These are phyloP conservation scores for Stereum hirsutum DNA, from an alignment of 1,284 basidiomycete species.

Conservation along the genomic window DNA sequence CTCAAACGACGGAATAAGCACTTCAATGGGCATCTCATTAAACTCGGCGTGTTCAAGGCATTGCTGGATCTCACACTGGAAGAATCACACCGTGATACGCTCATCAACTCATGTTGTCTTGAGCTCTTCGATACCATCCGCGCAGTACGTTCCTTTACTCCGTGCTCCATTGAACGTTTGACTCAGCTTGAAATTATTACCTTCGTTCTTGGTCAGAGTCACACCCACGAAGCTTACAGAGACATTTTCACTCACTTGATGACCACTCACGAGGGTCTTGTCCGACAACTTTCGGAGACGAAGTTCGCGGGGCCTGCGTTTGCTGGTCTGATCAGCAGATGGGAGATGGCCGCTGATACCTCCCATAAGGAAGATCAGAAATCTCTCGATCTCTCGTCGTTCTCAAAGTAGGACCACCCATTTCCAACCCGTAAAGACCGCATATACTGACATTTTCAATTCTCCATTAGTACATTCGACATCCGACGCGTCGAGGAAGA, in stretches of 20 bases:
- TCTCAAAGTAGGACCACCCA: slow-evolving; percentile 20
- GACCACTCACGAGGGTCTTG: slow-evolving; percentile 60
- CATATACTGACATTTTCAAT: background rate
- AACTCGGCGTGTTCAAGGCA: slow-evolving; percentile 77
- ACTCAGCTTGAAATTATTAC: no score
- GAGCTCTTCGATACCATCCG: slow-evolving; percentile 92
- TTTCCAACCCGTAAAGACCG: background rate
- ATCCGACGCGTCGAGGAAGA: slow-evolving; percentile 52
- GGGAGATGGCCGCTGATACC: slow-evolving; percentile 90
- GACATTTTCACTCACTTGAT: slow-evolving; percentile 81
- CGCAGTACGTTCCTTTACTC: slow-evolving; percentile 41
- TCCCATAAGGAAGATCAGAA: slow-evolving; percentile 44
- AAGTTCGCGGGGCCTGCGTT: slow-evolving; percentile 63
- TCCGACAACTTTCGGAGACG: slow-evolving; percentile 58
- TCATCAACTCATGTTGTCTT: slow-evolving; percentile 90
- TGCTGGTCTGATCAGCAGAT: slow-evolving; percentile 65
- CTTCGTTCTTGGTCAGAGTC: background rate
- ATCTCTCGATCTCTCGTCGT: slow-evolving; percentile 32
- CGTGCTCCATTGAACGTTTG: slow-evolving; percentile 7
- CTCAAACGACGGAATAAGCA: slow-evolving; percentile 84
- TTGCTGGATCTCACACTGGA: slow-evolving; percentile 76
- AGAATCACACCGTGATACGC: slow-evolving; percentile 84
- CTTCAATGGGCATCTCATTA: slow-evolving; percentile 77
- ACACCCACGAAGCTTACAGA: slow-evolving; percentile 75
- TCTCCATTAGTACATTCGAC: slow-evolving; percentile 22